These are phyloP conservation scores for Cryptosporidium ubiquitum DNA, from an alignment of 169 alveolate genomes.

Conservation along the genomic window DNA sequence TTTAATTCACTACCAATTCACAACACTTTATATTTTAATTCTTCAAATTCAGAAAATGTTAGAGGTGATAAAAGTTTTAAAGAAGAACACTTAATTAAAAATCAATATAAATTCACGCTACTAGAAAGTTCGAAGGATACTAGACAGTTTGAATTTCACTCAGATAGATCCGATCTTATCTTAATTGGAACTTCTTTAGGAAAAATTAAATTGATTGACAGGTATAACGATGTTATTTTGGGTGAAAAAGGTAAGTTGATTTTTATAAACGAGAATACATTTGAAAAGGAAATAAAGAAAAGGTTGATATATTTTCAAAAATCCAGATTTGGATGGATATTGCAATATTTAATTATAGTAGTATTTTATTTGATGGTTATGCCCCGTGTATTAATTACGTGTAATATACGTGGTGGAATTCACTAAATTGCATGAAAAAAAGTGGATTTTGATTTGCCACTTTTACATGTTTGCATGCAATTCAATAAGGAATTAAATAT, in stretches of 20 bases:
- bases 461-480: background rate
- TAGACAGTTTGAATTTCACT: conserved; percentile 78
- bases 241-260: conserved; percentile 35
- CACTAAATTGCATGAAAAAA: background rate
- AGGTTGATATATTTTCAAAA: background rate
- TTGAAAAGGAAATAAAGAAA: conserved; percentile 39
- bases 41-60: background rate
- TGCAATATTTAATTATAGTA: conserved; percentile 28
- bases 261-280: conserved; percentile 6
- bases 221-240: conserved; percentile 7
- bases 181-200: conserved; percentile 77
- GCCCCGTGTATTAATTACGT: background rate
- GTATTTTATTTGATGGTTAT: background rate
- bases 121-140: conserved; percentile 66
- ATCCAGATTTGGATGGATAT: background rate
- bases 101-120: conserved; percentile 1
- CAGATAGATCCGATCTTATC: conserved; percentile 54
- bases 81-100: background rate
- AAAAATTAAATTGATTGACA: conserved; percentile 28
- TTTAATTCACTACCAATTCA: background rate
- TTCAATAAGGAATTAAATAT: background rate
- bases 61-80: background rate
- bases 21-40: background rate
- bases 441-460: background rate
- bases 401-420: background rate